Percentiles rank a stretch among this genome's conserved stretches.
These are phyloP conservation scores for Termitomyces bulborhizus DNA, from an alignment of 768 basidiomycete genomes.

Conservation along the genomic window DNA sequence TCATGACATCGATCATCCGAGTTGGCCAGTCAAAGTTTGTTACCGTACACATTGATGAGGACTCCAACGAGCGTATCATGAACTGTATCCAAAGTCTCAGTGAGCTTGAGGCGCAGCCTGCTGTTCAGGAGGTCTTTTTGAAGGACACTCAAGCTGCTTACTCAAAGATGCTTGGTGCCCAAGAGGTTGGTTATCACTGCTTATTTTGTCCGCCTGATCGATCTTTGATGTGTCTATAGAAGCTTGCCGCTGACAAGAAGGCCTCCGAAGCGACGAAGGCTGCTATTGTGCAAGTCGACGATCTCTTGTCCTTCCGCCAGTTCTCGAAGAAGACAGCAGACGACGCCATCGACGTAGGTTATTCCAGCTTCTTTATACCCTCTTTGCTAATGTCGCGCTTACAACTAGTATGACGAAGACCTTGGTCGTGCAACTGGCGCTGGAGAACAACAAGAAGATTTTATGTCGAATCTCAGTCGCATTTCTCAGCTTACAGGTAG, in stretches of 20 bases:
- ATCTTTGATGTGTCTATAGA: conserved; percentile 34
- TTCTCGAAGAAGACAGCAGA: conserved; percentile 89
- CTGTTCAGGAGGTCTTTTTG: conserved; percentile 68
- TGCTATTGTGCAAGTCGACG: conserved; percentile 84
- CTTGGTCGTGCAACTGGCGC: conserved; percentile 85
- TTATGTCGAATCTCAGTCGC: conserved; percentile 87
- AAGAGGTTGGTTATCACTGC: conserved; percentile 57
- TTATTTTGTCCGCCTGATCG: neutral
- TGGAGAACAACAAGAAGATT: conserved; percentile 81
- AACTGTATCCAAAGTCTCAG: conserved; percentile 93
- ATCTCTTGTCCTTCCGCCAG: conserved; percentile 86
- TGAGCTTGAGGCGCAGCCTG: conserved; percentile 53
- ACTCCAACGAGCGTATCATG: conserved; percentile 93
- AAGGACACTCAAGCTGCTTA: conserved; percentile 89
- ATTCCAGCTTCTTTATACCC: neutral
- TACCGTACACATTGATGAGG: conserved; percentile 94
- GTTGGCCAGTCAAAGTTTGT: conserved; percentile 97
- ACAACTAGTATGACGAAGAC: conserved; percentile 76
- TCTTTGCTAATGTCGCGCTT: conserved; percentile 3
- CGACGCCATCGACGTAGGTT: conserved; percentile 66
- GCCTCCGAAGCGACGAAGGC: conserved; percentile 67
- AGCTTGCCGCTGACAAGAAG: conserved; percentile 88
- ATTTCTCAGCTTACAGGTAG: conserved; percentile 93
- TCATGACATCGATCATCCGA: conserved; percentile 96
- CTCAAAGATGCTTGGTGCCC: conserved; percentile 90